Base-by-base conservation (phyloP, 2,329 filamentous ascomycete species). In the Colletotrichum sp. region DNA sequence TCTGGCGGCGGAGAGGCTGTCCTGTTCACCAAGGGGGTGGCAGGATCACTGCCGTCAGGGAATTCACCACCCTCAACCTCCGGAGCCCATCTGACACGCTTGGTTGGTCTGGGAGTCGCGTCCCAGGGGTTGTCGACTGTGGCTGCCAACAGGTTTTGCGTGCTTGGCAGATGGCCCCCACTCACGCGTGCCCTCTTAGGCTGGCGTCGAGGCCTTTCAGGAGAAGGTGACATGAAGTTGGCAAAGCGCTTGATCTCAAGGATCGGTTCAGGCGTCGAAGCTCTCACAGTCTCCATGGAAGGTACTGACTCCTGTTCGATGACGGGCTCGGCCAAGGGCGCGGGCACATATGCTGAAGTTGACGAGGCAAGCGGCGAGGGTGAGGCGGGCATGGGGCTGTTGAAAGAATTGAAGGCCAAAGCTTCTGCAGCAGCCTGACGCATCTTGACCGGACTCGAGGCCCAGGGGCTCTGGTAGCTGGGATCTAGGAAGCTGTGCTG, bases 211-310 rank as follows among this genome's bases (percentile, higher is more conserved):
- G 77, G 78, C n/a, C 78, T 83, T 55, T 85, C 83, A 1, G 89
- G 87, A 0, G 89, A 89, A 1, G 88, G 86, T 1, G 88, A 88
- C 79, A 89, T 86, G 79, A 91, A 91, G 2, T 87, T 86, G 2
- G 88, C 85, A 79, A 91, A 91, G 1, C 89, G 86, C 76, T 88
- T 89, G 78, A 90, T 84, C 0, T 87, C 87, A 34, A 90, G 83
- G 6, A 86, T 85, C 16, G 87, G 85, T 66, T 90, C 87, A 8
- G 88, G 86, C 1, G 87, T 88, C 3, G 83, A 82, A 36, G 84
- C 78, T 73, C 81, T 78, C 26, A 82, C 79, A 21, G 77, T 80
- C 34, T 79, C 78, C 3, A 80, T 28, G 9, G 18, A 21, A 28
- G 38, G 80, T 6, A 78, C 80, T n/a, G 81, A 81, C 38, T 83